phyloP scores from a whole-genome alignment of 2,329 filamentous ascomycete species.

The Blastomyces gilchristii region DNA sequence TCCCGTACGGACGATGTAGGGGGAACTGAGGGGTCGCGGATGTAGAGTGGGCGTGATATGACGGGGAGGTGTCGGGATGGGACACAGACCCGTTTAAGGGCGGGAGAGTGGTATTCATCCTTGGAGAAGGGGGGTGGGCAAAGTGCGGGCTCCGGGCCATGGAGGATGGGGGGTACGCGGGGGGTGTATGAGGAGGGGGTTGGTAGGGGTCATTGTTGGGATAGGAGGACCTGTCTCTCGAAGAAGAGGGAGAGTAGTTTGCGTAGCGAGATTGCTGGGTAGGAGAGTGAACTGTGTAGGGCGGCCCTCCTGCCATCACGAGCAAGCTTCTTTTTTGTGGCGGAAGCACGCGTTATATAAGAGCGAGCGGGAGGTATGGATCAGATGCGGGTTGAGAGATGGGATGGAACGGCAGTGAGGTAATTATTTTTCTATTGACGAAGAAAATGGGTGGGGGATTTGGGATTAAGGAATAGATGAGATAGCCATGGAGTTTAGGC shows the following conservation, averaged over 20 bases:
- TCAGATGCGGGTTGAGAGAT: neutral
- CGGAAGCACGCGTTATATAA: neutral
- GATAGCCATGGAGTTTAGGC: neutral
- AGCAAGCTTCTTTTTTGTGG: neutral
- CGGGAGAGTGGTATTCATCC: conserved; percentile 25
- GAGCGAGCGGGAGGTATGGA: neutral
- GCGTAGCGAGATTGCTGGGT: conserved; percentile 35
- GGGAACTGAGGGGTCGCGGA: conserved; percentile 25
- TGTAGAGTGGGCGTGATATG: conserved; percentile 28
- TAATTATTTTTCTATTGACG: neutral
- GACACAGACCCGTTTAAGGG: conserved; percentile 31
- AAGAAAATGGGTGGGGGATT: no score
- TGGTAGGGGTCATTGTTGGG: conserved; percentile 36
- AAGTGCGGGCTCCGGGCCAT: conserved; percentile 16
- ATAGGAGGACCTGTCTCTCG: conserved; percentile 34
- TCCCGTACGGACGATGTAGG: conserved; percentile 28
- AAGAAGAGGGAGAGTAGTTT: conserved; percentile 34
- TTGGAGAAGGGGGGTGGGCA: conserved; percentile 16
- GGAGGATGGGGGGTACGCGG: conserved; percentile 21
- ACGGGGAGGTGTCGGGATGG: conserved; percentile 26
- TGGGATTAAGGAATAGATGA: neutral
- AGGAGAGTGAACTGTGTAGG: conserved; percentile 37
- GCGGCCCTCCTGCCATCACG: conserved; percentile 37
- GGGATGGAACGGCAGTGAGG: neutral
- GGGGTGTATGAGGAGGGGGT: conserved; percentile 34